Conservation (phyloP, 1,284 basidiomycete genomes). For the Cutaneotrichosporon sp. region DNA sequence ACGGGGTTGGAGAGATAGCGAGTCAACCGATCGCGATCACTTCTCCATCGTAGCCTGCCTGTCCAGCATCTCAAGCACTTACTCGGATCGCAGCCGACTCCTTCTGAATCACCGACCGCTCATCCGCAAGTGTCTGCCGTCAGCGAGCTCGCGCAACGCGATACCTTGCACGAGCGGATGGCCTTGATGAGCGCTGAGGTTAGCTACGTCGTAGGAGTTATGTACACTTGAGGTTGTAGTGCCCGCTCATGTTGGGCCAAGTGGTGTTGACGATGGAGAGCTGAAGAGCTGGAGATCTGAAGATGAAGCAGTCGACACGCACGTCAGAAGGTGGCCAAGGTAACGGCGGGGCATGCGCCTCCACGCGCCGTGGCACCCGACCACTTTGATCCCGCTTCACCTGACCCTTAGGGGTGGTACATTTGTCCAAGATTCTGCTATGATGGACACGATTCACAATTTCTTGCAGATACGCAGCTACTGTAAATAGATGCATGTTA, state of each 20-base stretch:
- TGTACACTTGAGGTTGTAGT: conserved; percentile 87
- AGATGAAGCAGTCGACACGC: neutral
- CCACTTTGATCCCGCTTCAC: too few species aligned
- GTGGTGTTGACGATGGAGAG: neutral
- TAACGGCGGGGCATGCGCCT: too few species aligned
- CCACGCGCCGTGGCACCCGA: too few species aligned
- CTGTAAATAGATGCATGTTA: too few species aligned
- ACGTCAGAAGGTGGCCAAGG: neutral
- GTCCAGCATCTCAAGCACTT: conserved; percentile 15
- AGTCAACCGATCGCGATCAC: too few species aligned
- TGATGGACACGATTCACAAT: too few species aligned
- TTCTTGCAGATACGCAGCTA: too few species aligned
- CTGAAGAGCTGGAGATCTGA: neutral
- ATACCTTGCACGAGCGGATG: conserved; percentile 86
- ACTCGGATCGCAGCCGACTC: conserved; percentile 92
- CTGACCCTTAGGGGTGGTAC: too few species aligned
- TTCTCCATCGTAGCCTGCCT: neutral
- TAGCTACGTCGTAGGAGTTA: neutral
- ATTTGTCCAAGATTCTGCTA: too few species aligned
- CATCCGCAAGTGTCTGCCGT: conserved; percentile 90
- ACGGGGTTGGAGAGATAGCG: neutral
- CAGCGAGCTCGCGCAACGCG: conserved; percentile 16
- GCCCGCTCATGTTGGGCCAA: conserved; percentile 51
- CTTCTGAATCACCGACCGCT: conserved; percentile 94
- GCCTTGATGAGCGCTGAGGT: conserved; percentile 84